Evolutionary conservation across 768 basidiomycete species (phyloP), one percentile per base, ranked within the genome.

Genomic region (Leccinum boreale): DNA sequence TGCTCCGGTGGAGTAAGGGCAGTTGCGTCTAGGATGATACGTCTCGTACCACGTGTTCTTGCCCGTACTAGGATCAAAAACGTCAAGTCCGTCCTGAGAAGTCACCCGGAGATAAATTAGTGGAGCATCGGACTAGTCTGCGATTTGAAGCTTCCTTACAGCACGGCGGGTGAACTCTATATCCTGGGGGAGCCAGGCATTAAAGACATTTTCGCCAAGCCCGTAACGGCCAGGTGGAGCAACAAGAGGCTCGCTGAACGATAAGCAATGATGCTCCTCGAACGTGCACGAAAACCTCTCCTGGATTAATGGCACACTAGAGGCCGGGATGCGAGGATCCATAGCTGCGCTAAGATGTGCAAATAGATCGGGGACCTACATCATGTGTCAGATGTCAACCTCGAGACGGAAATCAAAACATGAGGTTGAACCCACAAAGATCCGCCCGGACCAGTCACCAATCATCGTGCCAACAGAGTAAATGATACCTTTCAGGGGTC

Each of bases 381-480:
- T 65, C 60, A 19, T 58, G 52, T 23, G 59, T 58, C n/a, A 62
- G 58, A 56, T 73, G 62, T 14, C 33, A 54, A 72, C 59, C 5
- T 55, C 24, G 60, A 67, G 26, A 49, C 31, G 26, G 47, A 21
- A 46, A 26, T 47, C 33, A 47, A 59, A 53, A 53, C 52, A 58
- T 9, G 53, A 54, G 60, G 55, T 42, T 28, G 50, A 42, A 71
- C 78, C 45, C 65, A 81, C 83, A 60, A 79, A 54, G 42, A 77
- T 74, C 50, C 76, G 78, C 12, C 82, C 82, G 23, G 68, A 71
- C 81, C 81, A 83, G 11, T 67, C 68, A 28, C 81, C 83, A 39
- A 66, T 62, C 11, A 82, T 52, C 3, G 76, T 69, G 23, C 82
- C 83, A 21, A 73, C 70, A n/a, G 68, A 65, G 59, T 77, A 81